Conservation (phyloP, 495 filamentous ascomycete genomes). For the Endocarpon pusillum region DNA sequence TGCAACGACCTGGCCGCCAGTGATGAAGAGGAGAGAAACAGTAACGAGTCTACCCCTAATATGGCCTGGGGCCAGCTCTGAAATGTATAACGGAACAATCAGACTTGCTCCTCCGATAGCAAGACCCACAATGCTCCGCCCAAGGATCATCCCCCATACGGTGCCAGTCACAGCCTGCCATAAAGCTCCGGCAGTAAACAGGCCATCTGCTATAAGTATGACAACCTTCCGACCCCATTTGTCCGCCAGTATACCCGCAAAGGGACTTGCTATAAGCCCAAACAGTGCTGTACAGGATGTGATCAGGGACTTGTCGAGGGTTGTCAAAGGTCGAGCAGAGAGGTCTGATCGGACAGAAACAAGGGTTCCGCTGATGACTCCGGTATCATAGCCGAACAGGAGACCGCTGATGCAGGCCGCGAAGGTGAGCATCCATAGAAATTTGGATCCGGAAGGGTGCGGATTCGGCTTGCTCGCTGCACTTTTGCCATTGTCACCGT, state of each 20-base stretch:
- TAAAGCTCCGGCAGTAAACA: conserved; percentile 62
- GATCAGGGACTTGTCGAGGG: conserved; percentile 67
- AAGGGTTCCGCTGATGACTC: conserved; percentile 77
- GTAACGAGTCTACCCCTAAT: conserved; percentile 64
- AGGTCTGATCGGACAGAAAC: conserved; percentile 63
- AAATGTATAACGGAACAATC: conserved; percentile 71
- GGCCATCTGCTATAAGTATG: conserved; percentile 58
- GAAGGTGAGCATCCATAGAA: conserved; percentile 61
- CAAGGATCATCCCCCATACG: conserved; percentile 59
- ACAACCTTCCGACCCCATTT: conserved; percentile 54
- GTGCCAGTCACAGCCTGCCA: conserved; percentile 46
- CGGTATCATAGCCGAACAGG: conserved; percentile 79
- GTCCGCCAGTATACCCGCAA: conserved; percentile 63
- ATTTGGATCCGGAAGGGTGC: conserved; percentile 24
- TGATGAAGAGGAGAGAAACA: conserved; percentile 63
- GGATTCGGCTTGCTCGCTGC: too few species aligned
- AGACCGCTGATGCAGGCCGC: conserved; percentile 73
- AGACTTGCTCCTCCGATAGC: conserved; percentile 73
- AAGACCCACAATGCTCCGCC: conserved; percentile 61
- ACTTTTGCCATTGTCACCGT: too few species aligned
- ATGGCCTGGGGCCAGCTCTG: conserved; percentile 62
- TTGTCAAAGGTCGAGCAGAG: conserved; percentile 46
- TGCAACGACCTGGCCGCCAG: conserved; percentile 69
- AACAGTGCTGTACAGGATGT: conserved; percentile 69
- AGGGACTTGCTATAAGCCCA: conserved; percentile 60